Evolutionary conservation across 129 eudicot genomes (phyloP), one percentile per base, ranked within the genome.

Genomic region (Flaveria ramosissima): DNA sequence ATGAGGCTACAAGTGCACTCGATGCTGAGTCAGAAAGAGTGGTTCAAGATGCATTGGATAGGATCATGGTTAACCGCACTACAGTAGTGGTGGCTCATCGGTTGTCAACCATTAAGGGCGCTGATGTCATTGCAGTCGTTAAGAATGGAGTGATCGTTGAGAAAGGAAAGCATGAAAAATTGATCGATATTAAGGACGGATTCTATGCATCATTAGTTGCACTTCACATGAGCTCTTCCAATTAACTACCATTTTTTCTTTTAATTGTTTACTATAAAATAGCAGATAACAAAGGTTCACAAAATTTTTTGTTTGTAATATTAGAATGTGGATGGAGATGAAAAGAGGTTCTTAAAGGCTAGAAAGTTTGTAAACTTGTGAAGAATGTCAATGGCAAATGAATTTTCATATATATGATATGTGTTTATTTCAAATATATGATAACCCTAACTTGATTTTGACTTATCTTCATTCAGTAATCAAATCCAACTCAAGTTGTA

Each of bases 21-120:
- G 78, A 73, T 45, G 78, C 69, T 1, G 78, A 73, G 70, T 73
- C 70, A 42, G 78, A 73, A 73, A 57, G 70, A 59, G 78, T 59
- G 36, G 78, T 73, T 73, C 78, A 73, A 73, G 78, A 73, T n/a
- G 70, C 60, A 1, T 60, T 74, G 70, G 78, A 74, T n/a, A 43
- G 69, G 78, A 56, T 74, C 26, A 60, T 60, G 70, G 78, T 74
- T 23, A 60, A 74, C 70, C 51, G 78, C 59, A 74, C 78, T 59
- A 74, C 59, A 0, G 78, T 74, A 10, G 78, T 74, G 23, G 78
- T 74, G 50, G 78, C 78, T 60, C 78, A 74, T 41, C 70, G 78
- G 17, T 43, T 74, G 19, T 59, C 78, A 15, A 74, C 78, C 11
- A 74, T 74, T 43, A 74, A 74, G 45, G 48, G 48, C 11, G 70